Base-by-base conservation (phyloP, 176 grass and related monocot species). In the Tillandsia fasciculata region DNA sequence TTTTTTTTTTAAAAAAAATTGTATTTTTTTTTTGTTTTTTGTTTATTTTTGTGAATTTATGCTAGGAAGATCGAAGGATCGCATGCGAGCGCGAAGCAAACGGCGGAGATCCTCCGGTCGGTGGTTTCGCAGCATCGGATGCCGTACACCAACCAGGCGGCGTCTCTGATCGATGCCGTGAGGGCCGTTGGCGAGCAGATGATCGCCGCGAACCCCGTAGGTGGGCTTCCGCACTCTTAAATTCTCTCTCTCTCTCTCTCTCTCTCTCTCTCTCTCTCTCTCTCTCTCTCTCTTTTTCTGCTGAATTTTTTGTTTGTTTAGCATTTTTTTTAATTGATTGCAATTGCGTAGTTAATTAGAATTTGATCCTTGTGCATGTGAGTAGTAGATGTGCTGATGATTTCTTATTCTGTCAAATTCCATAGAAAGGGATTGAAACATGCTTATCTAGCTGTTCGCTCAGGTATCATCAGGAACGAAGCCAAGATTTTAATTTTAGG, bases 31-130 rank as follows among this genome's bases (percentile, higher is more conserved):
- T 51, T 22, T 22, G 61, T 15, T 4, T 52, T 18, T 18, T 51
- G 24, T 1, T 47, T 20, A 58, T 51, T 74, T 69, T 53, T 53
- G 6, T 17, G 22, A 50, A 53, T 15, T 49, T 22, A 51, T 15
- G 9, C 20, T 70, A 93, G 94, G 17, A 93, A 83, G 71, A 86
- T 99, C 71, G 94, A 99, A 68, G 94, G 94, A 10, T 93, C 94
- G 11, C 89, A 88, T 14, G 87, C 94, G 47, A 83, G 79, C 33
- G 94, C 94, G 11, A 82, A 82, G 79, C 94, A 86, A 68, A 93
- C 89, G 13, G 87, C 89, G 27, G 89, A 99, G 82, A 66, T 99
- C n/a, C 82, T 99, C 63, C 87, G 94, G 47, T 92, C 82, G 57
- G 84, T 99, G 50, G 84, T 99, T 20, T 99, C 94, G 2, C 84